These are phyloP conservation scores for Moricandia moricandioides DNA, from an alignment of 345 rosid genomes.

Conservation along the genomic window DNA sequence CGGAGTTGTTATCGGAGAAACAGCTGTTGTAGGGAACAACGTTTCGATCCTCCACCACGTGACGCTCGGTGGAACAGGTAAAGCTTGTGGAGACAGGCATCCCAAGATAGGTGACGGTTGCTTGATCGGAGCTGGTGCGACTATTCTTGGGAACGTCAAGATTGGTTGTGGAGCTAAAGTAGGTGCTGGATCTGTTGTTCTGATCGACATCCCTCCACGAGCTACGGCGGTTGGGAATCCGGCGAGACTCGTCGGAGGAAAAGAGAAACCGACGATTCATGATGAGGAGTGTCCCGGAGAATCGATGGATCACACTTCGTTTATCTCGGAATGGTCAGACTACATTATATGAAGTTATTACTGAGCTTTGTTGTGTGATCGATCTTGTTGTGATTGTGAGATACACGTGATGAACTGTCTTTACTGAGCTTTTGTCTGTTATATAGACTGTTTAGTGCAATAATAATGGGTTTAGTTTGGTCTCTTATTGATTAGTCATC, in stretches of 20 bases:
- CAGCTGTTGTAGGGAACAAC: slow-evolving; percentile 86
- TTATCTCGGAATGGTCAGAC: slow-evolving; percentile 91
- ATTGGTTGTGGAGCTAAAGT: slow-evolving; percentile 91
- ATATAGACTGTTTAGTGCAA: neutral
- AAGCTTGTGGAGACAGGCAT: slow-evolving; percentile 73
- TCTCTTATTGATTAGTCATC: neutral
- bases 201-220: slow-evolving; percentile 71
- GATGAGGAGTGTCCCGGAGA: slow-evolving; percentile 83
- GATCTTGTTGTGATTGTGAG: neutral
- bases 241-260: slow-evolving; percentile 89
- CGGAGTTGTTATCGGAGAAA: slow-evolving; percentile 87
- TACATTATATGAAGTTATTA: slow-evolving; percentile 43
- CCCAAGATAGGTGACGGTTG: slow-evolving; percentile 96
- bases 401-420: neutral
- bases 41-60: slow-evolving; percentile 92
- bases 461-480: neutral
- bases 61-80: slow-evolving; percentile 92
- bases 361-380: neutral
- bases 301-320: slow-evolving; percentile 96
- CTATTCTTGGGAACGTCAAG: slow-evolving; percentile 76
- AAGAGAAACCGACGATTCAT: slow-evolving; percentile 56
- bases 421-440: neutral
- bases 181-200: slow-evolving; percentile 89
- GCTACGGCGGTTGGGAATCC: slow-evolving; percentile 94
- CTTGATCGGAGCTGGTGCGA: slow-evolving; percentile 91